Evolutionary conservation across 768 basidiomycete species (phyloP).

Genomic region (Panus rudis): DNA sequence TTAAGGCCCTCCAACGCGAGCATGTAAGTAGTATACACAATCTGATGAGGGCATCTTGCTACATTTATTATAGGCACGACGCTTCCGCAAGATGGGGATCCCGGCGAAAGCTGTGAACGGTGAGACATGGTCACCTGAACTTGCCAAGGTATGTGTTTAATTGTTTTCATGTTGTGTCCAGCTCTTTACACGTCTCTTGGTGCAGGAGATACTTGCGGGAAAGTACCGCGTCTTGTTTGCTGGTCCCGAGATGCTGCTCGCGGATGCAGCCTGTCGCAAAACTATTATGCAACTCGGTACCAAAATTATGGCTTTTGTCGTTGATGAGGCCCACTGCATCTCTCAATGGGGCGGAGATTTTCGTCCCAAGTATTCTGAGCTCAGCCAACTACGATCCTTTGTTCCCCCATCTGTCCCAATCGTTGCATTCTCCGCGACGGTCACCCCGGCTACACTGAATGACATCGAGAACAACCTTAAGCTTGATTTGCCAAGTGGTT

Average conservation of each 20-base stretch:
- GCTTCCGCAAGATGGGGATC: conserved; percentile 25
- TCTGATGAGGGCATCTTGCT: background rate
- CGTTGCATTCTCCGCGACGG: conserved; percentile 27
- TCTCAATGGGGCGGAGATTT: conserved; percentile 29
- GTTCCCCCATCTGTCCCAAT: conserved; percentile 25
- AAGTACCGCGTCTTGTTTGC: conserved; percentile 25
- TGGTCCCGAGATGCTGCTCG: conserved; percentile 11
- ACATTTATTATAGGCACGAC: conserved; percentile 7
- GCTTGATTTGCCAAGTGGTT: background rate
- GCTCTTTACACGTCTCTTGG: background rate
- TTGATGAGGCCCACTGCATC: conserved; percentile 36
- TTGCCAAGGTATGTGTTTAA: conserved; percentile 24
- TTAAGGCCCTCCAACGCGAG: conserved; percentile 17
- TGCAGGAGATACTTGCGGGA: conserved; percentile 19
- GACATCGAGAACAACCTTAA: background rate
- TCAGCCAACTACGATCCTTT: conserved; percentile 24
- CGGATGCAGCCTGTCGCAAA: conserved; percentile 19
- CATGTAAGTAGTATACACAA: conserved; percentile 10
- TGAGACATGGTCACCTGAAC: conserved; percentile 23
- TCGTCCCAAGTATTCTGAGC: conserved; percentile 22
- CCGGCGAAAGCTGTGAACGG: conserved; percentile 29
- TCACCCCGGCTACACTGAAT: conserved; percentile 20
- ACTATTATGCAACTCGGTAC: conserved; percentile 3
- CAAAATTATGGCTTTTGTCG: conserved; percentile 19
- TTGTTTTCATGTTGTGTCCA: background rate